A percentile compares a stretch with the other conserved stretches of the same genome.
Evolutionary conservation across 108 stramenopile species (phyloP).

Genomic region (Skeletonema marinoi): DNA sequence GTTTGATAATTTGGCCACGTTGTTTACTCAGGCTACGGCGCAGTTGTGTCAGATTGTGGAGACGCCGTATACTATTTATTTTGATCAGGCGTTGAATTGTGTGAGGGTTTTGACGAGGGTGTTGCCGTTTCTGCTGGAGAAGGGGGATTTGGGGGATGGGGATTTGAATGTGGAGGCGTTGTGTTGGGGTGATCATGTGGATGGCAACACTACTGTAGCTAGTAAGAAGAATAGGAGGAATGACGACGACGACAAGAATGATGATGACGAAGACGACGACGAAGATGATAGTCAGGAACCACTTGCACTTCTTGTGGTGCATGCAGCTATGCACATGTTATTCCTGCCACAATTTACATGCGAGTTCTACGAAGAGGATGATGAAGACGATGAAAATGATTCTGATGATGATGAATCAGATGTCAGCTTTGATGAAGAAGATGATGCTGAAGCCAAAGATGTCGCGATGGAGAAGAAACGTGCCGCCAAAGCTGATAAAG

Average conservation of each 20-base stretch:
- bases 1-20: conserved; percentile 82
- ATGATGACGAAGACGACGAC: neutral
- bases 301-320: conserved; percentile 87
- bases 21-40: conserved; percentile 93
- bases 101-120: conserved; percentile 90
- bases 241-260: conserved; percentile 38
- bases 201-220: conserved; percentile 33
- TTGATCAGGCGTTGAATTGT: conserved; percentile 93
- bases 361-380: conserved; percentile 87
- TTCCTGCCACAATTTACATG: conserved; percentile 94
- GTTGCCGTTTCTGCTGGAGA: conserved; percentile 91
- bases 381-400: conserved; percentile 29
- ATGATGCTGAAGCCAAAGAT: conserved; percentile 5
- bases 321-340: conserved; percentile 94
- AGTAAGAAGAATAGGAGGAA: neutral
- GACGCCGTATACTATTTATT: conserved; percentile 94
- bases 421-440: conserved; percentile 10
- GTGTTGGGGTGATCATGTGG: conserved; percentile 67
- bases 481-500: conserved; percentile 55
- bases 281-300: conserved; percentile 83
- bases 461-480: conserved; percentile 2
- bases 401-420: conserved; percentile 16
- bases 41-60: conserved; percentile 96
- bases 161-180: conserved; percentile 81
- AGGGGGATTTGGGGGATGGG: conserved; percentile 80